Evolutionary conservation across 768 basidiomycete species (phyloP).

Genomic region (Leucosporidium yakuticum): DNA sequence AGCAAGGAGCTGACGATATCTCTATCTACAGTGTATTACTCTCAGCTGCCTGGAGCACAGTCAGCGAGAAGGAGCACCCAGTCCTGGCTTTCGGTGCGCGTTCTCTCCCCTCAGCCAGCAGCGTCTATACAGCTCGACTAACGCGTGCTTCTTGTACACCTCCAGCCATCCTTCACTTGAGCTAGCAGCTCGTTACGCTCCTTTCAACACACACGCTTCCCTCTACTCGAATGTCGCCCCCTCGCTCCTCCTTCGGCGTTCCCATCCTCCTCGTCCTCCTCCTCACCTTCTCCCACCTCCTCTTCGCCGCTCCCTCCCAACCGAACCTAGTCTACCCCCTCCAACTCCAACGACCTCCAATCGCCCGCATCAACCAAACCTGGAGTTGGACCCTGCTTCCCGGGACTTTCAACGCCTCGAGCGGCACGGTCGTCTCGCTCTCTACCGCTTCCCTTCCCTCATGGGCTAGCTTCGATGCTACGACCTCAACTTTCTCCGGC

Average conservation of each 20-base stretch:
- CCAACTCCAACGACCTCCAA: constrained; percentile 65
- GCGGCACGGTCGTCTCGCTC: constrained; percentile 41
- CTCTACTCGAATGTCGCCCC: not conserved
- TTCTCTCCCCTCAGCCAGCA: too few species aligned
- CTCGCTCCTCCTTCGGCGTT: not conserved
- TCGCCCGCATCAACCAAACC: constrained; percentile 61
- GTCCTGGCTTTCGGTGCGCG: too few species aligned
- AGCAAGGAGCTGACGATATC: too few species aligned
- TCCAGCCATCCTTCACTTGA: not conserved
- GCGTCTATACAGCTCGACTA: too few species aligned
- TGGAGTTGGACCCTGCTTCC: constrained; percentile 67
- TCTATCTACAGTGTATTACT: too few species aligned
- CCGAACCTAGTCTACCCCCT: constrained; percentile 54
- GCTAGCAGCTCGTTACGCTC: not conserved
- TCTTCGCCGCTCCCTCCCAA: not conserved
- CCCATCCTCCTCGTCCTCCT: not conserved
- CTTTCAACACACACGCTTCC: not conserved
- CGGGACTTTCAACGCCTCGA: constrained; percentile 54
- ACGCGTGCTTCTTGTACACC: too few species aligned
- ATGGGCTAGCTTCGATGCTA: constrained; percentile 71
- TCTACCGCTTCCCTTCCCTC: constrained; percentile 53
- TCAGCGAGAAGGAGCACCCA: too few species aligned
- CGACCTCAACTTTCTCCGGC: constrained; percentile 60
- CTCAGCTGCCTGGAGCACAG: too few species aligned
- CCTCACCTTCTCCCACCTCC: not conserved